Conservation (phyloP, 768 basidiomycete genomes). For the Myochromella boudieri region DNA sequence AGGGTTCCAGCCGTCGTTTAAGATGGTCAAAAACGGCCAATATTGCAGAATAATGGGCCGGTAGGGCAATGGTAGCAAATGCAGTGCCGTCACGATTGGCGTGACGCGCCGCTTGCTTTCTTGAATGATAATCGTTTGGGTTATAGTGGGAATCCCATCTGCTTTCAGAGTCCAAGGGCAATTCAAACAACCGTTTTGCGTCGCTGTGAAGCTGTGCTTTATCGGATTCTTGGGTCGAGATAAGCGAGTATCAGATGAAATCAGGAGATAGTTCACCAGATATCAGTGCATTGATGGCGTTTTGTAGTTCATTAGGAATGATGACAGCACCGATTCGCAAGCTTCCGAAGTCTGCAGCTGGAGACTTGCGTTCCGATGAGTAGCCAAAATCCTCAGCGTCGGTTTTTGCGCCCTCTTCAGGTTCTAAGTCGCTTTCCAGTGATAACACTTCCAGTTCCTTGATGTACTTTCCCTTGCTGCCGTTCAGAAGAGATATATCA, state of each 20-base stretch:
- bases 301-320: conserved; percentile 70
- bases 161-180: conserved; percentile 29
- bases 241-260: conserved; percentile 1
- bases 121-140: conserved; percentile 54
- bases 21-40: conserved; percentile 69
- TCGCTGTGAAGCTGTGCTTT: conserved; percentile 67
- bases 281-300: conserved; percentile 66
- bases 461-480: conserved; percentile 26
- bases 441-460: conserved; percentile 60
- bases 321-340: conserved; percentile 68
- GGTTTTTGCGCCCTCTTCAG: conserved; percentile 27
- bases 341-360: conserved; percentile 81
- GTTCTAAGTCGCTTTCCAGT: conserved; percentile 31
- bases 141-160: conserved; percentile 59
- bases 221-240: conserved; percentile 50
- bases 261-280: conserved; percentile 42
- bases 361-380: conserved; percentile 56
- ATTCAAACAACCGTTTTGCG: conserved; percentile 71
- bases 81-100: conserved; percentile 75
- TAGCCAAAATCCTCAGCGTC: conserved; percentile 27
- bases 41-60: conserved; percentile 82
- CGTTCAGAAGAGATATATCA: conserved; percentile 60
- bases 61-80: conserved; percentile 83
- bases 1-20: conserved; percentile 59
- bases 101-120: conserved; percentile 57